These are phyloP conservation scores for Komagataea norvegica DNA, from an alignment of 1,139 yeast genomes.

Conservation along the genomic window DNA sequence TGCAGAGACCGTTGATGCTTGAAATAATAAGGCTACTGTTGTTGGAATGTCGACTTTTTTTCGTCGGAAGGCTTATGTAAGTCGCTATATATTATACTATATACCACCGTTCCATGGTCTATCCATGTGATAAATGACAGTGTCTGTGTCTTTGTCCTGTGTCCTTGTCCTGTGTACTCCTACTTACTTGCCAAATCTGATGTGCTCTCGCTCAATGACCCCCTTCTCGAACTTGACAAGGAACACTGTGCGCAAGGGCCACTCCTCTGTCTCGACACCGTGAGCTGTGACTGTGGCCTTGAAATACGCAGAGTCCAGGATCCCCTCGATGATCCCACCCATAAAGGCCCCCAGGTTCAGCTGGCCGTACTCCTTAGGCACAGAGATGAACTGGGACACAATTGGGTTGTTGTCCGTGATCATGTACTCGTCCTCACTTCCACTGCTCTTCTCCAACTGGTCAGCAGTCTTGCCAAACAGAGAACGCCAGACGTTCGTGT, in stretches of 20 bases:
- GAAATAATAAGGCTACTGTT: no score
- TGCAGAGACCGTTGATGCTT: neutral
- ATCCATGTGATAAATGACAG: no score
- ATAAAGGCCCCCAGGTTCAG: constrained; percentile 75
- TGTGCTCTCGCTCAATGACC: constrained; percentile 50
- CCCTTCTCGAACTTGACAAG: constrained; percentile 68
- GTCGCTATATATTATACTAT: no score
- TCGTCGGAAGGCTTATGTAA: no score
- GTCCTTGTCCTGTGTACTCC: neutral
- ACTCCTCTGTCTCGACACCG: constrained; percentile 52
- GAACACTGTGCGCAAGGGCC: constrained; percentile 75
- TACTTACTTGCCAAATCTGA: constrained; percentile 24
- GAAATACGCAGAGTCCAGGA: constrained; percentile 74
- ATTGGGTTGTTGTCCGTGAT: constrained; percentile 81
- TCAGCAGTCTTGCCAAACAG: constrained; percentile 82
- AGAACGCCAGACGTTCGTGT: constrained; percentile 75
- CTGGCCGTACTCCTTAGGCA: constrained; percentile 76
- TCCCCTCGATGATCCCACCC: constrained; percentile 91
- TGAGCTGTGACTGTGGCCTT: constrained; percentile 88
- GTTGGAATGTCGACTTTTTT: no score
- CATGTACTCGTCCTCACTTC: constrained; percentile 70
- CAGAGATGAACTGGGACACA: constrained; percentile 69
- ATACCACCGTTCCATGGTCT: no score
- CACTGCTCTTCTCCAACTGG: constrained; percentile 83
- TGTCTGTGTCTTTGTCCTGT: no score